phyloP scores from a whole-genome alignment of 805 yeast genomes.

The Pichia deserticola region DNA sequence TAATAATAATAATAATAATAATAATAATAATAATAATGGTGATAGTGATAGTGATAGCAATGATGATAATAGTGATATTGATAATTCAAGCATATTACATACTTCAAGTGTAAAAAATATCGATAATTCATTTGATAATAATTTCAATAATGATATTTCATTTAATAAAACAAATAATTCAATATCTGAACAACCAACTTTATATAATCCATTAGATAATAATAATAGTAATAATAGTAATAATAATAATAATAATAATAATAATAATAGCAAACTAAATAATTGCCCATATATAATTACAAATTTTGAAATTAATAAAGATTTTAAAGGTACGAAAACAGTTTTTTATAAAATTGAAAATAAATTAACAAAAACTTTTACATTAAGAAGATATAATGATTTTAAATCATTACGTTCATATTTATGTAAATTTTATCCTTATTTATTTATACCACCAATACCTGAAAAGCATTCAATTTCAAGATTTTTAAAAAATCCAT shows the following conservation, averaged over 20 bases:
- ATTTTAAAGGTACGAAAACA: constrained; percentile 24
- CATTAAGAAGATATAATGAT: constrained; percentile 80
- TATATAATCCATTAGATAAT: not conserved
- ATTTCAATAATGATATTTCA: not conserved
- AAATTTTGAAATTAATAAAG: constrained; percentile 19
- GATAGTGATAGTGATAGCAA: not conserved
- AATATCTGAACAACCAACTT: constrained; percentile 3
- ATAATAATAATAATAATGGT: not conserved
- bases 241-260: too few relatives aligned
- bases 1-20: not conserved
- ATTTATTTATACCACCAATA: constrained; percentile 90
- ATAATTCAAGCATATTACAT: not conserved
- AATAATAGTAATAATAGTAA: too few relatives aligned
- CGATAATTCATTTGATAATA: not conserved
- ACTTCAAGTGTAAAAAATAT: not conserved
- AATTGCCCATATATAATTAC: constrained; percentile 6
- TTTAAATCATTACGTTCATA: constrained; percentile 75
- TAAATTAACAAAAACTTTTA: constrained; percentile 6
- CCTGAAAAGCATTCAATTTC: constrained; percentile 71
- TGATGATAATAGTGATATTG: not conserved
- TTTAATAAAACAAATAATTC: not conserved
- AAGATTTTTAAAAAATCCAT: constrained; percentile 25
- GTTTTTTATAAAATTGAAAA: constrained; percentile 26
- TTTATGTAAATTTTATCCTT: constrained; percentile 67
- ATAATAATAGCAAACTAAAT: too few relatives aligned